Evolutionary conservation across 805 yeast species (phyloP).

Genomic region (Wickerhamiella vanderwaltii): DNA sequence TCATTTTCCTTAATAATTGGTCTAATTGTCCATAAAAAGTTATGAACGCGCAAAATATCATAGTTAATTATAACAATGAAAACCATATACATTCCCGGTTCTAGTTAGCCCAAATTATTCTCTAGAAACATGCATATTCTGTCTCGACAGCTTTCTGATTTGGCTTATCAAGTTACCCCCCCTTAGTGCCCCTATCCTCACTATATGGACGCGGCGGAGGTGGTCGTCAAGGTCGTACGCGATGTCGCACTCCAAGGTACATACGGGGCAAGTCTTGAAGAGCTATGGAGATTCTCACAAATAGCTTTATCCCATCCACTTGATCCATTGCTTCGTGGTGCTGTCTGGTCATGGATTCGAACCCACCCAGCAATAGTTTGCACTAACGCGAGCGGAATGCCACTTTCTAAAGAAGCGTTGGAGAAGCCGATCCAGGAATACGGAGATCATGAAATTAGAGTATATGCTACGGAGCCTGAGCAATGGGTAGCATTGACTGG

Average conservation of each 20-base stretch:
- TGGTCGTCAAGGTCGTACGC: slow-evolving; percentile 12
- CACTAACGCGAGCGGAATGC: slow-evolving; percentile 7
- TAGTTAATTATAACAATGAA: too few species aligned
- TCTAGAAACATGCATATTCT: too few species aligned
- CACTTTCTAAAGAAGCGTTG: background rate
- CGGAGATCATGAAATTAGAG: slow-evolving; percentile 10
- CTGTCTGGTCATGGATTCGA: slow-evolving; percentile 18
- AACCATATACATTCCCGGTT: too few species aligned
- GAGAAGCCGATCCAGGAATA: background rate
- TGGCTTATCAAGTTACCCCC: background rate
- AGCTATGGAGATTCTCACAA: slow-evolving; percentile 13
- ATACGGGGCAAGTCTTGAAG: slow-evolving; percentile 12
- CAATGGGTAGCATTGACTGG: slow-evolving; percentile 31
- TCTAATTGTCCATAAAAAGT: too few species aligned
- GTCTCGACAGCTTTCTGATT: too few species aligned
- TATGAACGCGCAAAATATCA: too few species aligned
- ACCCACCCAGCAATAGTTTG: slow-evolving; percentile 12
- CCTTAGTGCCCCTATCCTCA: background rate
- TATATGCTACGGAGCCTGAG: slow-evolving; percentile 25
- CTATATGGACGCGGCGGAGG: slow-evolving; percentile 18
- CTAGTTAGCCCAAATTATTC: too few species aligned
- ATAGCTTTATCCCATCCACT: slow-evolving; percentile 9
- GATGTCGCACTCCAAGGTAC: slow-evolving; percentile 18
- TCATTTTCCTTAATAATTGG: too few species aligned
- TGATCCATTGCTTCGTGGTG: slow-evolving; percentile 13